Conservation (phyloP, 1,139 yeast genomes). For the Magnusiomyces ingens region DNA sequence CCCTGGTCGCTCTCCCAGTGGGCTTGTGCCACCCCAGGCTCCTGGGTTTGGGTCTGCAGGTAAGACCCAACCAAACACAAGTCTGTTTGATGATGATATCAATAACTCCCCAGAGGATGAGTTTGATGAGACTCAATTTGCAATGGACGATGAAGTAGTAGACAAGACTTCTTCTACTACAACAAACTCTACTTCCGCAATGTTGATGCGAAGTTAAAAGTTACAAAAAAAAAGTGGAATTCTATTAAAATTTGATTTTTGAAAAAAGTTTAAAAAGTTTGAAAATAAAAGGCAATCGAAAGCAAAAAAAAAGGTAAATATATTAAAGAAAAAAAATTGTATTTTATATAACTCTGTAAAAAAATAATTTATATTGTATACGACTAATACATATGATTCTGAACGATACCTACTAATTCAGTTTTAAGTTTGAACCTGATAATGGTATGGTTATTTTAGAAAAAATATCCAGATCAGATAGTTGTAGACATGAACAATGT, state of each 20-base stretch:
- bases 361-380: too few species aligned
- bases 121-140: conserved; percentile 6
- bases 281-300: neutral
- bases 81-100: conserved; percentile 4
- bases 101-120: neutral
- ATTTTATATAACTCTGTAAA: too few species aligned
- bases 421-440: too few species aligned
- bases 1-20: neutral
- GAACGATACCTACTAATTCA: too few species aligned
- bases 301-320: neutral
- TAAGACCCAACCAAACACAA: too few species aligned
- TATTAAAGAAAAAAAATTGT: neutral
- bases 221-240: neutral
- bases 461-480: too few species aligned
- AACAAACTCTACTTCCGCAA: neutral
- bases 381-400: too few species aligned
- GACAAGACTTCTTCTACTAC: neutral
- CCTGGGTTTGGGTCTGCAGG: too few species aligned
- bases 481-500: too few species aligned
- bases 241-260: neutral
- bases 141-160: conserved; percentile 6
- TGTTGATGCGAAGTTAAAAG: neutral
- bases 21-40: too few species aligned
- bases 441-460: too few species aligned
- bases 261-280: too few species aligned